These are phyloP conservation scores for Neoascochyta sp. DNA, from an alignment of 2,329 filamentous ascomycete genomes.

Conservation along the genomic window DNA sequence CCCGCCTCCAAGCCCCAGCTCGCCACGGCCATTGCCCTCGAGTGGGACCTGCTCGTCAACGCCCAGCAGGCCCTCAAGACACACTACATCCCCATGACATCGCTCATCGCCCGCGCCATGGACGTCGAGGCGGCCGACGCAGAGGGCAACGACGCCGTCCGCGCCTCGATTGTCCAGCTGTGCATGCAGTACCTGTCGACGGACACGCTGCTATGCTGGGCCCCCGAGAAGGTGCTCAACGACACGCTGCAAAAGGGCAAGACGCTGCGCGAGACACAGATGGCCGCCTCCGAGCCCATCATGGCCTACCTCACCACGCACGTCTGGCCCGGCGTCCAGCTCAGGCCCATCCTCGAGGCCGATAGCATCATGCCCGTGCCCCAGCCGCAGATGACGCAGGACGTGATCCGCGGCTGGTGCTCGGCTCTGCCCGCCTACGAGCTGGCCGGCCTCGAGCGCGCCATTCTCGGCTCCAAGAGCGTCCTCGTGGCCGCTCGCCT, in stretches of 20 bases:
- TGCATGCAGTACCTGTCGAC: constrained; percentile 86
- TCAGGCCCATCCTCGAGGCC: constrained; percentile 75
- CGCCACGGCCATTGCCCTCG: constrained; percentile 78
- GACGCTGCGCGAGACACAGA: constrained; percentile 69
- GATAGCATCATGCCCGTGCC: constrained; percentile 70
- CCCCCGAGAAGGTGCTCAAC: constrained; percentile 53
- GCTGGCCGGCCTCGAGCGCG: constrained; percentile 81
- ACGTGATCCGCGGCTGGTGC: constrained; percentile 76
- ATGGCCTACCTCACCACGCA: constrained; percentile 66
- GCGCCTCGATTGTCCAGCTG: constrained; percentile 61
- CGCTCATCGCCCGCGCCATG: constrained; percentile 74
- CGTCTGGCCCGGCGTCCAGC: constrained; percentile 80
- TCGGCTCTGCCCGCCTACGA: constrained; percentile 70
- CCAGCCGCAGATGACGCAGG: constrained; percentile 71
- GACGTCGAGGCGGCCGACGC: constrained; percentile 72
- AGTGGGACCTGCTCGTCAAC: constrained; percentile 85
- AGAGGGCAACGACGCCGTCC: constrained; percentile 49
- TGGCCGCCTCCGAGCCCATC: constrained; percentile 64
- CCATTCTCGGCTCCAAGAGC: constrained; percentile 80
- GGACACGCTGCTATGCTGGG: constrained; percentile 91
- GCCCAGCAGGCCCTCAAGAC: constrained; percentile 79
- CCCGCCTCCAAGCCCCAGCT: constrained; percentile 75
- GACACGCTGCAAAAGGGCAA: constrained; percentile 44
- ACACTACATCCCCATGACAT: constrained; percentile 87
- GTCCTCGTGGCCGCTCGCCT: constrained; percentile 72